phyloP scores from a whole-genome alignment of 2,329 filamentous ascomycete genomes.

The Thermoascus crustaceus region DNA sequence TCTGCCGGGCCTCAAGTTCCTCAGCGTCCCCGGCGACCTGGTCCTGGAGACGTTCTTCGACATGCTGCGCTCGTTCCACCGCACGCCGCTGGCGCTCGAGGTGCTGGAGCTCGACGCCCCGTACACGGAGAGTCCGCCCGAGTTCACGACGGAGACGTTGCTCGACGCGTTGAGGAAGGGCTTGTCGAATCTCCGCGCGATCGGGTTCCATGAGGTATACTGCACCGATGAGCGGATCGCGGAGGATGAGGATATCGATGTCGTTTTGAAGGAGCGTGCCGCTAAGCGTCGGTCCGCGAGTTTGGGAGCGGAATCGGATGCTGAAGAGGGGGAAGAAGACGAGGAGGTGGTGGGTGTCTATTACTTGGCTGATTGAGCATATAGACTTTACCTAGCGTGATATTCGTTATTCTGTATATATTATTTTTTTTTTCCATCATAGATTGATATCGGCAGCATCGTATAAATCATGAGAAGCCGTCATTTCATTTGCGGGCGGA shows the following conservation, averaged over 20 bases:
- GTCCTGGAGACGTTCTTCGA: constrained; percentile 21
- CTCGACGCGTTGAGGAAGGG: constrained; percentile 15
- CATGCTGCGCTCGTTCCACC: constrained; percentile 10
- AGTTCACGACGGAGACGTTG: constrained; percentile 16
- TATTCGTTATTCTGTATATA: no score
- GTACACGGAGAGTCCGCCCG: constrained; percentile 9
- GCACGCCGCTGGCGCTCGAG: constrained; percentile 15
- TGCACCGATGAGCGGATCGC: constrained; percentile 11
- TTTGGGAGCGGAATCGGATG: background rate
- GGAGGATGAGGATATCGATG: constrained; percentile 22
- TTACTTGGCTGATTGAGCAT: background rate
- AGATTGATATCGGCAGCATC: no score
- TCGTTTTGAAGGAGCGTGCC: constrained; percentile 16
- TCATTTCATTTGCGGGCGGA: no score
- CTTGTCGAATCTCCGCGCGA: constrained; percentile 17
- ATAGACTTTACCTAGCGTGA: no score
- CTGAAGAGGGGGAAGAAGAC: background rate
- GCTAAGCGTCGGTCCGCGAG: constrained; percentile 1
- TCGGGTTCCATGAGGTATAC: constrained; percentile 22
- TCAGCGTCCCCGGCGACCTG: constrained; percentile 25
- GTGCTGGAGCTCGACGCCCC: constrained; percentile 21
- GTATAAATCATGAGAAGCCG: no score
- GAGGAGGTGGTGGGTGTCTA: no score
- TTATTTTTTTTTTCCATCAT: no score
- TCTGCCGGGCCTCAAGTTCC: constrained; percentile 19